phyloP scores from a whole-genome alignment of 306 rosid species.

The Cucumis cinereus region DNA sequence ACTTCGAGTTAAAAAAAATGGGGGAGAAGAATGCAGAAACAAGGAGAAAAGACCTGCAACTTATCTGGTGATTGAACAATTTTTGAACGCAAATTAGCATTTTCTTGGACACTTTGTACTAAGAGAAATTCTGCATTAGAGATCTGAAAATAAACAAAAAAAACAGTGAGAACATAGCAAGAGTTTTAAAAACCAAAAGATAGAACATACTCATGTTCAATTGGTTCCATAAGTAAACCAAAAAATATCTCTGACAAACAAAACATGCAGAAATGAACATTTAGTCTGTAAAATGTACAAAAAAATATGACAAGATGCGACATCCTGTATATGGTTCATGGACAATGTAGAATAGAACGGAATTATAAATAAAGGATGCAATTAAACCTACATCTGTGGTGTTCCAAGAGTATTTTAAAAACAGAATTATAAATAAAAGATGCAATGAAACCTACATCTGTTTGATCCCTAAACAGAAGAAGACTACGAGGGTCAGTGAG shows the following conservation, averaged over 20 bases:
- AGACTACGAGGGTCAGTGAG: no score
- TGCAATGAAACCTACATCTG: no score
- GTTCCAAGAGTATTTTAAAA: no score
- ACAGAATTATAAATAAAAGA: no score
- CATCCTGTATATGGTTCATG: neutral
- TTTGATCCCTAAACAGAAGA: no score
- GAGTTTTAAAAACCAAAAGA: neutral
- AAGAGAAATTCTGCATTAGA: slow-evolving; percentile 58
- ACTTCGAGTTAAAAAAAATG: neutral
- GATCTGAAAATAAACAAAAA: slow-evolving; percentile 31
- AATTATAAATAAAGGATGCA: no score
- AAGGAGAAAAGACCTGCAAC: slow-evolving; percentile 43
- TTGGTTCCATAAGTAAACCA: neutral
- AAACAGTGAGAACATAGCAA: neutral
- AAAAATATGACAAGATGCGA: neutral
- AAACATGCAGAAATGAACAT: neutral
- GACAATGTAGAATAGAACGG: neutral
- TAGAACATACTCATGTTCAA: neutral
- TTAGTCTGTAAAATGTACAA: neutral
- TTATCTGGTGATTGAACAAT: slow-evolving; percentile 85
- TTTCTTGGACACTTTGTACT: slow-evolving; percentile 65
- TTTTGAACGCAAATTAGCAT: slow-evolving; percentile 62
- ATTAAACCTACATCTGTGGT: no score
- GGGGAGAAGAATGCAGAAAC: neutral
- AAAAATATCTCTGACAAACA: neutral